Conservation (phyloP, 2,329 filamentous ascomycete species). For the Ophiostoma perfectum region DNA sequence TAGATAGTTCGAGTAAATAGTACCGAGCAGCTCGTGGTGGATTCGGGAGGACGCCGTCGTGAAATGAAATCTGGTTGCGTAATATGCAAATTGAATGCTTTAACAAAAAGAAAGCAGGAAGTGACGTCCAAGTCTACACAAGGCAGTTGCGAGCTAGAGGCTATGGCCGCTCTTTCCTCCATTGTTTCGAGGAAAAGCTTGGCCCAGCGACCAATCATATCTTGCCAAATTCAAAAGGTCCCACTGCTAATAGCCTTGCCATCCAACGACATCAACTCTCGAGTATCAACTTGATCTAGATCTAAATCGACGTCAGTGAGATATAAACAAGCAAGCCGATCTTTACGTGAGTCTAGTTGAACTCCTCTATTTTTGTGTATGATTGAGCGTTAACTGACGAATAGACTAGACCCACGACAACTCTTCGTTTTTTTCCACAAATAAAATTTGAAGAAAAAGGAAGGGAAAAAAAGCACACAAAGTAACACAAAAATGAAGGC, state of each 20-base stretch:
- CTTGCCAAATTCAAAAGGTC: neutral
- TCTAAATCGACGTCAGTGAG: neutral
- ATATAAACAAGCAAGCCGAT: neutral
- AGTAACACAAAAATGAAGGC: conserved; percentile 6
- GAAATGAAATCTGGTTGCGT: neutral
- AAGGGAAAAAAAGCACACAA: neutral
- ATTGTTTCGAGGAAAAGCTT: neutral
- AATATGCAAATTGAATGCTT: neutral
- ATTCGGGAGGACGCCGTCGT: neutral
- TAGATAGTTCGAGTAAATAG: neutral
- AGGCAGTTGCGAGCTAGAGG: conserved; percentile 1
- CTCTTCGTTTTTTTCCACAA: neutral
- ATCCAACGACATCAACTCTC: neutral
- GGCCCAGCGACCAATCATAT: conserved; percentile 1
- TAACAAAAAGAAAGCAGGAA: neutral
- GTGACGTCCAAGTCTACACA: neutral
- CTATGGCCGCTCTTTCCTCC: neutral
- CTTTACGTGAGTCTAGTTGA: neutral
- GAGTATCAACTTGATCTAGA: neutral
- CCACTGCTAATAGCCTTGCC: conserved; percentile 11
- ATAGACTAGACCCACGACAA: neutral
- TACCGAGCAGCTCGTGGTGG: neutral
- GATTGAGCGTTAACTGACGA: neutral
- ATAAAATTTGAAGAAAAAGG: neutral
- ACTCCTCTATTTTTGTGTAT: neutral